phyloP scores from a whole-genome alignment of 1,284 basidiomycete genomes.

The Boletellus dicymbophilus region DNA sequence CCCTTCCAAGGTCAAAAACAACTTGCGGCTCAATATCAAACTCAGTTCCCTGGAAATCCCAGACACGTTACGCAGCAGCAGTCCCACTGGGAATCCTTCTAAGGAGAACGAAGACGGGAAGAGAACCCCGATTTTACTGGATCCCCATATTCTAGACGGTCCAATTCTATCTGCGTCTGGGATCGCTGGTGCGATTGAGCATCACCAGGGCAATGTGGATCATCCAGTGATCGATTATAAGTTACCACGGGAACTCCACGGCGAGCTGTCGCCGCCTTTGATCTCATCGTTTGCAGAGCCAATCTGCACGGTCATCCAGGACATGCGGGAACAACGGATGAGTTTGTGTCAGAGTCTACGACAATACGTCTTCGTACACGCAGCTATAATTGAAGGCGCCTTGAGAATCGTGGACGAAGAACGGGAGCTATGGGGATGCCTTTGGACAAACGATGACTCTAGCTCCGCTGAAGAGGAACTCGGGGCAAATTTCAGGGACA shows the following conservation, averaged over 20 bases:
- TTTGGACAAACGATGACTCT: slow-evolving; percentile 27
- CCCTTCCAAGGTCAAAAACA: neutral
- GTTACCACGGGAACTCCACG: slow-evolving; percentile 58
- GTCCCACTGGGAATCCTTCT: neutral
- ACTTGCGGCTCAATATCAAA: slow-evolving; percentile 5
- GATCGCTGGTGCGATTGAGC: slow-evolving; percentile 4
- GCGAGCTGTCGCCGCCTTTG: slow-evolving; percentile 52
- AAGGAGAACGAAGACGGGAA: slow-evolving; percentile 2
- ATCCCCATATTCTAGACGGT: neutral
- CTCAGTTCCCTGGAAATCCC: neutral
- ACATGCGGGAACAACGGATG: slow-evolving; percentile 92
- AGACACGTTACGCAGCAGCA: slow-evolving; percentile 1
- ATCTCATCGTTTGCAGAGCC: slow-evolving; percentile 71
- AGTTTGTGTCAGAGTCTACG: slow-evolving; percentile 86
- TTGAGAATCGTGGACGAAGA: slow-evolving; percentile 80
- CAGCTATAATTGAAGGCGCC: slow-evolving; percentile 81
- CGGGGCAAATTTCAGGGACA: neutral
- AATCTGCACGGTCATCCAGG: slow-evolving; percentile 76
- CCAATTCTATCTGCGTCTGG: neutral
- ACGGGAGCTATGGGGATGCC: slow-evolving; percentile 38
- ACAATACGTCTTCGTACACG: slow-evolving; percentile 90
- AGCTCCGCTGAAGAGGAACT: slow-evolving; percentile 19
- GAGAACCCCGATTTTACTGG: neutral
- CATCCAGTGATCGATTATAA: slow-evolving; percentile 49
- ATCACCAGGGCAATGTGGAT: slow-evolving; percentile 10